Percentiles rank a stretch among this genome's conserved stretches.
Conservation (phyloP, 2,329 filamentous ascomycete genomes). For the Aspergillus sp. region DNA sequence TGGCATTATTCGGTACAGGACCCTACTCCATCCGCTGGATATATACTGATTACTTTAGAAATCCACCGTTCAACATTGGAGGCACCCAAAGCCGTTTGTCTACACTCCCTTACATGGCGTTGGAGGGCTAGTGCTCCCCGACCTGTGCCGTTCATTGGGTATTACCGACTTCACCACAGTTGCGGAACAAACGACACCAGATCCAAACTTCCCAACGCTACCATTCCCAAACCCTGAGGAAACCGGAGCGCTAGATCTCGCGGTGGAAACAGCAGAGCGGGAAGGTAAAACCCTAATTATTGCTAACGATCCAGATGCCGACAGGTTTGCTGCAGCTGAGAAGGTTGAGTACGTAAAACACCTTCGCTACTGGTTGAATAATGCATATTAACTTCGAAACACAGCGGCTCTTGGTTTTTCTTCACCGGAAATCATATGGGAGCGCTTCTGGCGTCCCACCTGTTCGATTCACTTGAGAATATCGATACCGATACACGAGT, state of each 20-base stretch:
- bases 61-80: conserved; percentile 32
- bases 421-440: conserved; percentile 67
- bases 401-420: conserved; percentile 55
- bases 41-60: conserved; percentile 26
- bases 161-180: conserved; percentile 37
- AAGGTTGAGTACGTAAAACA: conserved; percentile 46
- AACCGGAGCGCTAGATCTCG: conserved; percentile 60
- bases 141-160: conserved; percentile 33
- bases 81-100: conserved; percentile 36
- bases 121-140: conserved; percentile 37
- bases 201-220: conserved; percentile 65
- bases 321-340: conserved; percentile 62
- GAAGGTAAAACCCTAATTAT: conserved; percentile 53
- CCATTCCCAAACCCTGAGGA: conserved; percentile 67
- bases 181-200: conserved; percentile 53
- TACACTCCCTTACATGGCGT: conserved; percentile 44
- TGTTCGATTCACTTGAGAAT: conserved; percentile 49
- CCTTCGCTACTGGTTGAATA: neutral
- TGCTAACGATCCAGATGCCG: conserved; percentile 65
- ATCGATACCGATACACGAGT: conserved; percentile 39
- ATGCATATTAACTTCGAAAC: neutral
- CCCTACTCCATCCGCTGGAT: neutral
- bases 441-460: conserved; percentile 58
- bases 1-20: conserved; percentile 31
- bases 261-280: conserved; percentile 55